Conservation (phyloP, 2,329 filamentous ascomycete genomes). For the Epichloe sylvatica region DNA sequence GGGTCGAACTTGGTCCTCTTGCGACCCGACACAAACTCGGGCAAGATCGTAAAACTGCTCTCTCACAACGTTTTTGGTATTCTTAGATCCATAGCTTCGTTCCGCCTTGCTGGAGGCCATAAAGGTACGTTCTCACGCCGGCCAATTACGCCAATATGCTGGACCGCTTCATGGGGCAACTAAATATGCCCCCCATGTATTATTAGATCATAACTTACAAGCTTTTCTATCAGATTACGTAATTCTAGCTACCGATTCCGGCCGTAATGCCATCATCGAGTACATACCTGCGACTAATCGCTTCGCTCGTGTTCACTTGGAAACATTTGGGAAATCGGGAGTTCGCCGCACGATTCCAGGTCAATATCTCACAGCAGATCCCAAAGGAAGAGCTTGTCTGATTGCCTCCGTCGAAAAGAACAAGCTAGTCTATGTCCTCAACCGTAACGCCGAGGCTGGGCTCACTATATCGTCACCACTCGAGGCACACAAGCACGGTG, state of each 20-base stretch:
- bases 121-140: conserved; percentile 53
- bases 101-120: conserved; percentile 79
- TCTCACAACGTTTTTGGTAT: conserved; percentile 95
- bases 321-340: conserved; percentile 96
- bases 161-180: not conserved
- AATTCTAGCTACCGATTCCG: conserved; percentile 88
- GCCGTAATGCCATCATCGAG: conserved; percentile 85
- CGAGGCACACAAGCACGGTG: conserved; percentile 87
- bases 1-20: conserved; percentile 80
- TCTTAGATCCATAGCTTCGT: conserved; percentile 74
- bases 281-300: conserved; percentile 79
- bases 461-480: conserved; percentile 93
- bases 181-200: not conserved
- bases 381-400: conserved; percentile 87
- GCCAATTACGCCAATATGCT: conserved; percentile 13
- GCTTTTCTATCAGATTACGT: conserved; percentile 60
- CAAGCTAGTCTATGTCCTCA: conserved; percentile 96
- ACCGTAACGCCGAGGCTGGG: conserved; percentile 85
- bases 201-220: not conserved
- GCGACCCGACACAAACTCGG: conserved; percentile 70
- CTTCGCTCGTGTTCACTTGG: conserved; percentile 79
- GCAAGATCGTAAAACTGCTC: conserved; percentile 71
- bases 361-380: conserved; percentile 88
- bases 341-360: conserved; percentile 85
- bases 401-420: conserved; percentile 95